Base-by-base conservation (phyloP, 495 filamentous ascomycete genomes). In the Cudoniella acicularis region DNA sequence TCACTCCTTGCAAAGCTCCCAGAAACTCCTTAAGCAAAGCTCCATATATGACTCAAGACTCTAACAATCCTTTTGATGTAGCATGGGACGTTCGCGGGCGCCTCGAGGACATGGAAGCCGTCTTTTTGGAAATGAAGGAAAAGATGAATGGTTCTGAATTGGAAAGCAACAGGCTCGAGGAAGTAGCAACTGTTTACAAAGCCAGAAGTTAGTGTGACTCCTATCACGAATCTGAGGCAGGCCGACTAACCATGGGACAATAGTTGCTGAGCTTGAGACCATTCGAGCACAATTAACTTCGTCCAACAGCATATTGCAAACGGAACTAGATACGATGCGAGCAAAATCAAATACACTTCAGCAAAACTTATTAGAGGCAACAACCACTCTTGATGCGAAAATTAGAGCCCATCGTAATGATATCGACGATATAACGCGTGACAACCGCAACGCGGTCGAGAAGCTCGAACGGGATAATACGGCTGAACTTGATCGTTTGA, bases 141-240 rank as follows among this genome's bases (percentile, higher is more conserved):
- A 79, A 81, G n/a, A 74, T 95, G 65, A 81, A 79, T 23, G 72
- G 77, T 11, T 81, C 84, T 9, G 78, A 80, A 3, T 79, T 80
- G 20, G 84, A 87, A 56, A 82, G 78, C 62, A 82, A 78, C 49
- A 77, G 73, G 1, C 65, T 89, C 52, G 88, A 91, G 63, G 88
- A 92, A 53, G 79, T 82, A 0, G 75, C 92, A 20, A 79, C 83
- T 2, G 23, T 88, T 3, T 87, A 87, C 64, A 92, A 94, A 70
- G 78, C 78, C 36, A 78, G 83, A 81, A 81, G 91, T 96, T 77
- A 57, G 85, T 73, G n/a, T n/a, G n/a, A n/a, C n/a, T n/a, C n/a
- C n/a, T n/a, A n/a, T n/a, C n/a, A n/a, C n/a, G n/a, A n/a, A n/a
- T n/a, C n/a, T n/a, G n/a, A n/a, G n/a, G n/a, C n/a, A n/a, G n/a